These are phyloP conservation scores for Exophiala bonariae DNA, from an alignment of 2,329 filamentous ascomycete species.

Conservation along the genomic window DNA sequence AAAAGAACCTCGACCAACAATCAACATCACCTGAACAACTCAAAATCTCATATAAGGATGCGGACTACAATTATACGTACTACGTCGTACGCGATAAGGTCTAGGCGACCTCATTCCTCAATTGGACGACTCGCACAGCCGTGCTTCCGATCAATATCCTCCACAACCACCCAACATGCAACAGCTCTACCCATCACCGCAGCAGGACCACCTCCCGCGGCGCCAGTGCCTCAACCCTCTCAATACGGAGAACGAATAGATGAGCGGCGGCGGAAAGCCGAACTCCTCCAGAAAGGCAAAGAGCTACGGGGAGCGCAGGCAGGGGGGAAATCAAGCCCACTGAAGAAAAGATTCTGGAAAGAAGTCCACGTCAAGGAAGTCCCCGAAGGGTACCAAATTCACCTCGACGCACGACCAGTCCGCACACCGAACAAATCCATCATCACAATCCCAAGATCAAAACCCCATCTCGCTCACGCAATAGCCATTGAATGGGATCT, in stretches of 20 bases:
- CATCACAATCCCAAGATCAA: constrained; percentile 70
- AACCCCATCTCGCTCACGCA: constrained; percentile 78
- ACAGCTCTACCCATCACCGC: constrained; percentile 59
- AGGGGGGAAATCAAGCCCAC: constrained; percentile 38
- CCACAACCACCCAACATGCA: constrained; percentile 11
- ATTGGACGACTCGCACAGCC: constrained; percentile 7
- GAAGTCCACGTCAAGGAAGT: constrained; percentile 71
- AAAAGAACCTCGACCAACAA: no score
- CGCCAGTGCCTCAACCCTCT: constrained; percentile 51
- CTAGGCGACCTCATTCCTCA: constrained; percentile 1
- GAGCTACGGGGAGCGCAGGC: constrained; percentile 40
- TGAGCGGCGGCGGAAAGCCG: constrained; percentile 51
- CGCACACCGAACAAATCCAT: constrained; percentile 73
- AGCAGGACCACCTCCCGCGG: constrained; percentile 60
- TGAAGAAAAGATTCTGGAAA: constrained; percentile 83
- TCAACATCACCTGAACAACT: no score
- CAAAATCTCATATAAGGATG: constrained; percentile 13
- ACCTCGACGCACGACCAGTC: constrained; percentile 77
- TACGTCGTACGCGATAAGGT: constrained; percentile 1
- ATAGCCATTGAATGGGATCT: constrained; percentile 94
- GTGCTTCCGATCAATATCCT: constrained; percentile 10
- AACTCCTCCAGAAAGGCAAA: constrained; percentile 48
- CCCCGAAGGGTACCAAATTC: constrained; percentile 59
- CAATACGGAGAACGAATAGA: constrained; percentile 50
- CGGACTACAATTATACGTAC: constrained; percentile 5